Percentiles rank a stretch among this genome's conserved stretches.
These are phyloP conservation scores for Kodamaea sp. DNA, from an alignment of 1,139 yeast genomes.

Conservation along the genomic window DNA sequence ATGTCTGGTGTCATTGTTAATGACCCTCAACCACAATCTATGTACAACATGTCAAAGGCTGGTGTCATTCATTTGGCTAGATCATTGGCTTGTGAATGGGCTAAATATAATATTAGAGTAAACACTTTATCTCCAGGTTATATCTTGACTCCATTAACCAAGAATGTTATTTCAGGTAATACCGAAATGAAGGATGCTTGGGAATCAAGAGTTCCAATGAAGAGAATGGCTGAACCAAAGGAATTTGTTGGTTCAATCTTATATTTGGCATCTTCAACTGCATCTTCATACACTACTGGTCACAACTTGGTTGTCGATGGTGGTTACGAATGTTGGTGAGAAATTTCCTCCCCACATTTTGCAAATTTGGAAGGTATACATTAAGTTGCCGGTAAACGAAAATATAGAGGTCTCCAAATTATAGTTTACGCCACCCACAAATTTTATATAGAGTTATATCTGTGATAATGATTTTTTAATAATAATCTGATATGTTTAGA, in stretches of 20 bases:
- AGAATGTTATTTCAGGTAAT: constrained; percentile 44
- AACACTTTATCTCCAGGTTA: constrained; percentile 48
- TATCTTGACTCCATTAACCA: constrained; percentile 48
- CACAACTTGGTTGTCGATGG: constrained; percentile 51
- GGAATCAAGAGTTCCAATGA: constrained; percentile 48
- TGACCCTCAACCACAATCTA: constrained; percentile 49
- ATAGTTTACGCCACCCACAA: too few species aligned
- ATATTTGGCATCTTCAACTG: constrained; percentile 45
- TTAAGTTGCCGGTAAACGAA: too few species aligned
- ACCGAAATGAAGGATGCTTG: constrained; percentile 47
- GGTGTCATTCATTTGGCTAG: constrained; percentile 48
- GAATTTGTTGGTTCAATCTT: constrained; percentile 47
- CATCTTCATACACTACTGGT: constrained; percentile 47
- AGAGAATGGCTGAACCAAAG: constrained; percentile 52
- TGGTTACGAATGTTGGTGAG: constrained; percentile 31
- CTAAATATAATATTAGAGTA: constrained; percentile 47
- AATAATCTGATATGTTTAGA: too few species aligned
- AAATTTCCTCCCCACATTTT: not conserved
- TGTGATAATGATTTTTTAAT: too few species aligned
- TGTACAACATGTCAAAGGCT: constrained; percentile 52
- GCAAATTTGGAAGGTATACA: too few species aligned
- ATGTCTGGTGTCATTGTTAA: constrained; percentile 50
- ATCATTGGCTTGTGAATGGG: constrained; percentile 52
- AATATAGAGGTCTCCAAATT: too few species aligned
- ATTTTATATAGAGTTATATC: too few species aligned